Evolutionary conservation across 2,329 filamentous ascomycete genomes (phyloP), one percentile per base, ranked within the genome.

Genomic region (Waltergamsia citrina): DNA sequence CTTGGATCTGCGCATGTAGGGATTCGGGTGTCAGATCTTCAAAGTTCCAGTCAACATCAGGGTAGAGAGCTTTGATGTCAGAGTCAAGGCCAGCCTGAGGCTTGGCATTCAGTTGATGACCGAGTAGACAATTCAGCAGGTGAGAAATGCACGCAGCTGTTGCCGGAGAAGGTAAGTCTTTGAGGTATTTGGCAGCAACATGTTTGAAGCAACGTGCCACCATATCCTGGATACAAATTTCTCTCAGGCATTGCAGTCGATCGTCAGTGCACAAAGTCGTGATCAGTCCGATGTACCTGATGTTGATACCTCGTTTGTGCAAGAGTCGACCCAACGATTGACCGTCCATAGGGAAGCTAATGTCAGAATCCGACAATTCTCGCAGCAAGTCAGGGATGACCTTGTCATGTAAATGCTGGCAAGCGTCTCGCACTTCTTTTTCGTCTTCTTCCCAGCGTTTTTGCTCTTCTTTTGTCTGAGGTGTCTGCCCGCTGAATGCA

Each of bases 311-410:
- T 27, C 90, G 85, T 69, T 94, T 94, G 67, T 98, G 92, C 52
- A 98, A 70, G 33, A 95, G 74, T 43, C 80, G 78, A 48, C 82
- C 85, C 38, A 98, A 69, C 15, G 90, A 95, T 50, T 84, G 76
- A n/a, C 92, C 92, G 49, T 98, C 93, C 86, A 96, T 95, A 10
- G 92, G 92, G 66, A 96, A 96, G 49, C 90, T 92, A 44, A 94
- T 81, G 46, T 98, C 90, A 6, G 86, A 88, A 44, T 94, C 85
- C 52, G 83, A 81, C 38, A 98, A 73, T 49, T 98, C 90, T 41
- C 81, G 78, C 38, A 96, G 62, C 37, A 98, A 69, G 36, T 82
- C 76, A n/a, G 90, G 87, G 43, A 98, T 82, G 35, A 86, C 75
- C 39, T 81, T 79, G 7, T 78, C 69, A 7, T 77, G 76, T 32